Evolutionary conservation across 202 grass and related monocot species (phyloP).

Genomic region (Miscanthus sacchariflorus): DNA sequence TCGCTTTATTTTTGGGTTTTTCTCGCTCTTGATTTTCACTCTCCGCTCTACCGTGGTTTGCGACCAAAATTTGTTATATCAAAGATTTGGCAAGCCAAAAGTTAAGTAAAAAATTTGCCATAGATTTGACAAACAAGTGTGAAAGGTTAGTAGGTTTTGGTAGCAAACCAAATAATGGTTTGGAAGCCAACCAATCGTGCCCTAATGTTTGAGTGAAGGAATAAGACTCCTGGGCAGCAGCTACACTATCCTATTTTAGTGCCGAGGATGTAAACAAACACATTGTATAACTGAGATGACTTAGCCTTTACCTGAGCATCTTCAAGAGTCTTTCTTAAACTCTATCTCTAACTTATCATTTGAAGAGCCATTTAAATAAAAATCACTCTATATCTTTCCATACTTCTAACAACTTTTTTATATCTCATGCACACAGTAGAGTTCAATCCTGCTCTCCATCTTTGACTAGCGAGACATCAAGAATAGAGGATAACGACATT

Average conservation of each 20-base stretch:
- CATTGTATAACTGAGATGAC: background rate
- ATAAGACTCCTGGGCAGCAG: background rate
- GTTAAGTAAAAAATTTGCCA: no score
- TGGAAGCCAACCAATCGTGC: no score
- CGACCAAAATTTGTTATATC: no score
- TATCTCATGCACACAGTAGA: background rate
- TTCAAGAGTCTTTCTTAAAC: background rate
- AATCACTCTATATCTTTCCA: background rate
- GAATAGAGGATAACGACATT: background rate
- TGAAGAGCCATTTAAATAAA: no score
- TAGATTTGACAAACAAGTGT: no score
- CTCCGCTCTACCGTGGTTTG: background rate
- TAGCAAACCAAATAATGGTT: no score
- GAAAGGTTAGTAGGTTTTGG: no score
- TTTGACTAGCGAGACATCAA: background rate
- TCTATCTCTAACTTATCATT: background rate
- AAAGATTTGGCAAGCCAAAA: no score
- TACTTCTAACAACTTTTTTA: background rate
- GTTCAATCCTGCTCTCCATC: no score
- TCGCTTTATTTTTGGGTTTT: background rate
- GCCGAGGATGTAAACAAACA: background rate
- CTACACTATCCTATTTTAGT: background rate
- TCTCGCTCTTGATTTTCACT: background rate
- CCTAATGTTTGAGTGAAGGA: background rate
- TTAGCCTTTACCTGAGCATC: background rate